Conservation (phyloP, 805 yeast genomes). For the Starmerella ratchasimensis region DNA sequence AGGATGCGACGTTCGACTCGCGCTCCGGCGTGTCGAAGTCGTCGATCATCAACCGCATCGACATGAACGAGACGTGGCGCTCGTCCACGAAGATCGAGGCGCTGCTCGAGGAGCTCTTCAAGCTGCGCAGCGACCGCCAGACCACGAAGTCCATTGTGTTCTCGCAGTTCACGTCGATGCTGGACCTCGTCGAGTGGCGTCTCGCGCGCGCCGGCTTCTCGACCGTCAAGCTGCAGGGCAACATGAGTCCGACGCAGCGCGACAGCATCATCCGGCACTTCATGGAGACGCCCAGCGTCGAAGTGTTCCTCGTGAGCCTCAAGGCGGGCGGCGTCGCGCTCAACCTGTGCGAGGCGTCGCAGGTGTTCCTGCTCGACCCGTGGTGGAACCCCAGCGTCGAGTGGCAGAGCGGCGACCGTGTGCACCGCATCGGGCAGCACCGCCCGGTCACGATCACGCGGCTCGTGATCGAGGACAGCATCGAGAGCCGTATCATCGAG, state of each 20-base stretch:
- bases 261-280: conserved; percentile 82
- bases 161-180: conserved; percentile 93
- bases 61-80: conserved; percentile 74
- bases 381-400: conserved; percentile 99
- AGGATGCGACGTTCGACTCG: conserved; percentile 34
- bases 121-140: conserved; percentile 66
- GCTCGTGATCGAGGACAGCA: conserved; percentile 89
- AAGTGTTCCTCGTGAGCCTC: conserved; percentile 83
- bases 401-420: conserved; percentile 97
- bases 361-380: conserved; percentile 89
- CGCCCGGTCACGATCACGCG: conserved; percentile 89
- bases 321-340: conserved; percentile 99
- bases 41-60: conserved; percentile 74
- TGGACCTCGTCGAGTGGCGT: conserved; percentile 93
- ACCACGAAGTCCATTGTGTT: conserved; percentile 94
- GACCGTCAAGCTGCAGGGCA: conserved; percentile 88
- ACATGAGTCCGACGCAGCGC: conserved; percentile 92
- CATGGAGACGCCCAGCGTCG: conserved; percentile 85
- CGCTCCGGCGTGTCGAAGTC: conserved; percentile 32
- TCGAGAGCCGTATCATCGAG: conserved; percentile 90
- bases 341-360: conserved; percentile 92
- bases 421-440: conserved; percentile 91
- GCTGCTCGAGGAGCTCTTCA: conserved; percentile 79
- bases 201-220: conserved; percentile 86
- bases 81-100: conserved; percentile 97